Conservation (phyloP, 169 alveolate species). For the Condylostoma magnum region DNA sequence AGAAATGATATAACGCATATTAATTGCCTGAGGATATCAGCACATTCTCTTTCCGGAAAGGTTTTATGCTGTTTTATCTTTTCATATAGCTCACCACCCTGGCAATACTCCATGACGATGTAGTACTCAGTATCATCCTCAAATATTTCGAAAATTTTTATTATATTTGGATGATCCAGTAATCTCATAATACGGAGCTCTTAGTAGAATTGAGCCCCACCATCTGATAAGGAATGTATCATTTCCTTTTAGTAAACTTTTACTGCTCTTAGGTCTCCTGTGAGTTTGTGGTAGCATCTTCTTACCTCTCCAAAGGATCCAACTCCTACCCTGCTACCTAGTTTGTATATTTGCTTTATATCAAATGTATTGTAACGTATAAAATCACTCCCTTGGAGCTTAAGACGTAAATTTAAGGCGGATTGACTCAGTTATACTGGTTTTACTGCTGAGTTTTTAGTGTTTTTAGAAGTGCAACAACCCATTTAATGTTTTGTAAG, state of each 20-base stretch:
- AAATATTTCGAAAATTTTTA: conserved; percentile 47
- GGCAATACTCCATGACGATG: conserved; percentile 46
- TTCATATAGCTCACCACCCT: conserved; percentile 54
- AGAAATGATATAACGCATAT: conserved; percentile 46
- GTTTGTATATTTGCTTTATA: conserved; percentile 2
- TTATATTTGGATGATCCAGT: conserved; percentile 59
- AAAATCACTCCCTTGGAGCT: too few species aligned
- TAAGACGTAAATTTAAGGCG: too few species aligned
- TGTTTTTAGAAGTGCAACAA: too few species aligned
- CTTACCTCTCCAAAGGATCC: conserved; percentile 69
- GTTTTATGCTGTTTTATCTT: conserved; percentile 8
- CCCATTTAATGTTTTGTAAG: too few species aligned
- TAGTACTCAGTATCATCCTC: conserved; percentile 37
- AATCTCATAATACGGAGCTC: conserved; percentile 42
- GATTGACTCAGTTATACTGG: too few species aligned
- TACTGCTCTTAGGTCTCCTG: conserved; percentile 65
- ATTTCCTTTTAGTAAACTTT: conserved; percentile 30
- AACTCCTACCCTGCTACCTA: conserved; percentile 43
- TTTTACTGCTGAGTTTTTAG: too few species aligned
- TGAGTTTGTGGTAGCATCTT: conserved; percentile 46
- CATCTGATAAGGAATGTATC: neutral
- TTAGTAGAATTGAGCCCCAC: conserved; percentile 1
- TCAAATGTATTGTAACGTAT: too few species aligned
- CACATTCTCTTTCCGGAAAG: neutral
- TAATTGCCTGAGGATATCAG: conserved; percentile 29